These are phyloP conservation scores for Monoraphidium neglectum DNA, from an alignment of 139 green algal genomes.

Conservation along the genomic window DNA sequence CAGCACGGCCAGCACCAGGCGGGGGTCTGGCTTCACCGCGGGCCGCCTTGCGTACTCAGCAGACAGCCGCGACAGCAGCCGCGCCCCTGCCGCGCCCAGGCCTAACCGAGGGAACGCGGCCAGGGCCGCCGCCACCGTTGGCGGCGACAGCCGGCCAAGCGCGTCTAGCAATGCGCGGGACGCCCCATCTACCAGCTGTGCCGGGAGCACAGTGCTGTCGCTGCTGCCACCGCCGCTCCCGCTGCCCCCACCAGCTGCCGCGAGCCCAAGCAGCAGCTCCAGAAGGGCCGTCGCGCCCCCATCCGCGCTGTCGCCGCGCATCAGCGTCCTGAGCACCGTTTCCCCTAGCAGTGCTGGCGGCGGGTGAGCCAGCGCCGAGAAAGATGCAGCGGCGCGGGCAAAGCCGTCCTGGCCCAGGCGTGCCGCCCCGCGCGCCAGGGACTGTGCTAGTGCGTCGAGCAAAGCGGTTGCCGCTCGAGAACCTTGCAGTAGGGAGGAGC, in stretches of 20 bases:
- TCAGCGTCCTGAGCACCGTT: neutral
- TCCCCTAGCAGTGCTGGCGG: neutral
- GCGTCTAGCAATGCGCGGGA: neutral
- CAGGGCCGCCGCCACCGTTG: slow-evolving; percentile 5
- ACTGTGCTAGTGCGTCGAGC: too few relatives aligned
- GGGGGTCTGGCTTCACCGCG: neutral
- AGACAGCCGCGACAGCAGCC: slow-evolving; percentile 10
- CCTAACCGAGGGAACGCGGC: slow-evolving; percentile 11
- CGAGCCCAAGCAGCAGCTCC: slow-evolving; percentile 23
- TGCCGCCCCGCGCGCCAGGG: too few relatives aligned
- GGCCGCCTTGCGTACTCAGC: slow-evolving; percentile 17
- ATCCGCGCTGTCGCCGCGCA: slow-evolving; percentile 12
- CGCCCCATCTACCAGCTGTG: neutral
- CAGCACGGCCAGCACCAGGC: slow-evolving; percentile 20
- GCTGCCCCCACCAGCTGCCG: slow-evolving; percentile 2
- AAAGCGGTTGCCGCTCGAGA: too few relatives aligned
- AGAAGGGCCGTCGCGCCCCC: neutral
- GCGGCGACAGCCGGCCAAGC: neutral
- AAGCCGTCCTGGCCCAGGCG: too few relatives aligned
- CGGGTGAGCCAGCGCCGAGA: too few relatives aligned
- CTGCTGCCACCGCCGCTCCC: neutral
- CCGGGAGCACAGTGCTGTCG: neutral
- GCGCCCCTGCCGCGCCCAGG: neutral
- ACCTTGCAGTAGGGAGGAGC: too few relatives aligned
- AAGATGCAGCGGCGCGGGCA: too few relatives aligned